phyloP scores from a whole-genome alignment of 2,329 filamentous ascomycete genomes.

The Talaromyces amestolkiae region DNA sequence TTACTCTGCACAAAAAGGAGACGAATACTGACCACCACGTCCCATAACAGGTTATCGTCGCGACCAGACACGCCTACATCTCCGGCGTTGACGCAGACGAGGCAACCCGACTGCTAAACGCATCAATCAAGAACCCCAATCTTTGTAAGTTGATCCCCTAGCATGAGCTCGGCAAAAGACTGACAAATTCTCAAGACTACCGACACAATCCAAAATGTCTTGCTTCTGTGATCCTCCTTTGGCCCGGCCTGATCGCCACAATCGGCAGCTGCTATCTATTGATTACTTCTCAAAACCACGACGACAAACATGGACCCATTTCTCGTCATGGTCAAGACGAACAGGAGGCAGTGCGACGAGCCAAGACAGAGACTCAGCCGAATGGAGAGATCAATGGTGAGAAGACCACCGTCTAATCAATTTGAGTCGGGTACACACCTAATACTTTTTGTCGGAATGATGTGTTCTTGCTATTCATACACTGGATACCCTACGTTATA shows the following conservation, averaged over 20 bases:
- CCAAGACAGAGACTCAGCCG: background rate
- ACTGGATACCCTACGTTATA: slow-evolving; percentile 11
- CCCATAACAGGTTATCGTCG: slow-evolving; percentile 43
- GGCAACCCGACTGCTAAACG: slow-evolving; percentile 29
- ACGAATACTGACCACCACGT: background rate
- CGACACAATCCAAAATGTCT: slow-evolving; percentile 51
- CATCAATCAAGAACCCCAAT: slow-evolving; percentile 36
- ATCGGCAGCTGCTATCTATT: slow-evolving; percentile 42
- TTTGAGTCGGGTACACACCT: background rate
- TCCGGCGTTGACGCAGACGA: slow-evolving; percentile 39
- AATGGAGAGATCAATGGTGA: background rate
- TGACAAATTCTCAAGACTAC: slow-evolving; percentile 35
- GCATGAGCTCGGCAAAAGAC: background rate
- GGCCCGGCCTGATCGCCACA: slow-evolving; percentile 52
- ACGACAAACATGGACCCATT: slow-evolving; percentile 29
- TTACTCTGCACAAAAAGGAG: background rate
- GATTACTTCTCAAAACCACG: slow-evolving; percentile 35
- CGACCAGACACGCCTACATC: slow-evolving; percentile 47
- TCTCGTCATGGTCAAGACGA: slow-evolving; percentile 3
- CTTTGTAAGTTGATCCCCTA: slow-evolving; percentile 22
- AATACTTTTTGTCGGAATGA: background rate
- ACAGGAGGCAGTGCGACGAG: background rate
- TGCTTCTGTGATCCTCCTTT: slow-evolving; percentile 53
- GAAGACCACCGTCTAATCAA: background rate
- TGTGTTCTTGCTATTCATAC: background rate